phyloP scores from a whole-genome alignment of 2,329 filamentous ascomycete species.

The Colletotrichum acutatum region DNA sequence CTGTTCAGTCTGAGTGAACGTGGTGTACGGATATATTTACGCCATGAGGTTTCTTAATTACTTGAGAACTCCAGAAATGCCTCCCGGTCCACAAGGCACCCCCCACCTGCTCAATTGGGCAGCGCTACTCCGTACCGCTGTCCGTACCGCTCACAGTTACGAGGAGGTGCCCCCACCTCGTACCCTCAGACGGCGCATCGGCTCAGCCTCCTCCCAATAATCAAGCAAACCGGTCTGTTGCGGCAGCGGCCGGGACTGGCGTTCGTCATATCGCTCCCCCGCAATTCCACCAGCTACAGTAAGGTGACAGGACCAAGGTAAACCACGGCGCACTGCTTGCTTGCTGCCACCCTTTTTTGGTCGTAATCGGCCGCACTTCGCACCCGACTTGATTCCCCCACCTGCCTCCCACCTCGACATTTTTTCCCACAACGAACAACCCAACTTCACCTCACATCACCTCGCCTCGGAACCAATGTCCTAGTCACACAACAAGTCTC shows the following conservation, averaged over 20 bases:
- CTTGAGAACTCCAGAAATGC: neutral
- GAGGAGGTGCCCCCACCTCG: neutral
- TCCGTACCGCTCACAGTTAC: neutral
- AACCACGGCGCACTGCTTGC: constrained; percentile 2
- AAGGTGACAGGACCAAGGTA: neutral
- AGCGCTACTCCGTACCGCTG: neutral
- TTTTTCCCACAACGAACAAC: neutral
- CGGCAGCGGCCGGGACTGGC: constrained; percentile 2
- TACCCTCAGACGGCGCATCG: neutral
- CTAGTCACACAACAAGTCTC: neutral
- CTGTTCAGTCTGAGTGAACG: neutral
- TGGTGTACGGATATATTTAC: too few species aligned
- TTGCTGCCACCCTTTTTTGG: constrained; percentile 5
- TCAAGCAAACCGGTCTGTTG: neutral
- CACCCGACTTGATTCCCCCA: constrained; percentile 4
- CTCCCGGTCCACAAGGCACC: neutral
- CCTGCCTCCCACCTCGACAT: constrained; percentile 8
- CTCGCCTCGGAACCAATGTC: neutral
- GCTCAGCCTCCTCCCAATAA: constrained; percentile 9
- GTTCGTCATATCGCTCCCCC: constrained; percentile 20
- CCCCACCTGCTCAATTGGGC: constrained; percentile 12
- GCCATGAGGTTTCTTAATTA: too few species aligned
- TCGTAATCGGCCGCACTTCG: constrained; percentile 31
- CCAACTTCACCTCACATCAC: neutral
- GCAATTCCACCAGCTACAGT: constrained; percentile 9